phyloP scores from a whole-genome alignment of 495 filamentous ascomycete species.

The Penicillium silybi region DNA sequence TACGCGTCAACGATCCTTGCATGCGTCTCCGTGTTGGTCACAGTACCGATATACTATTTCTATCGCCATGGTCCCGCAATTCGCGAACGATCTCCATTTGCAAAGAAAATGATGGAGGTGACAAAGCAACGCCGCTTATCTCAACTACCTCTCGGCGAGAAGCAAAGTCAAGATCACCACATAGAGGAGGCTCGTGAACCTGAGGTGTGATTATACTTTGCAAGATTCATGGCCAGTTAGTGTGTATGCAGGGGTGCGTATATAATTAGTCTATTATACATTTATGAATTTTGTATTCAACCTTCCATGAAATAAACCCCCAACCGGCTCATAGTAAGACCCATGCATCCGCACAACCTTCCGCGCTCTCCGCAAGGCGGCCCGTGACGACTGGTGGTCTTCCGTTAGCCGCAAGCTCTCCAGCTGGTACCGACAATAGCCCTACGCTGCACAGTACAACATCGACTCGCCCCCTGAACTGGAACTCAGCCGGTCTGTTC shows the following conservation, averaged over 20 bases:
- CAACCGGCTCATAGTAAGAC: conserved; percentile 51
- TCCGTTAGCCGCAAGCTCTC: too few species aligned
- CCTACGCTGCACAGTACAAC: too few species aligned
- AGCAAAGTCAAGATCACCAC: neutral
- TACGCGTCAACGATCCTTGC: neutral
- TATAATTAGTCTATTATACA: too few species aligned
- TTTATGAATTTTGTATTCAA: conserved; percentile 4
- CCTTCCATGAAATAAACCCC: conserved; percentile 20
- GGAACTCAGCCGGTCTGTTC: too few species aligned
- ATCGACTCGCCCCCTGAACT: too few species aligned
- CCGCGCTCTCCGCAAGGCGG: too few species aligned
- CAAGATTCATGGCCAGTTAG: too few species aligned
- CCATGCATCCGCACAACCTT: too few species aligned
- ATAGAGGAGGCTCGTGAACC: neutral
- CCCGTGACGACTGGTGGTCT: too few species aligned
- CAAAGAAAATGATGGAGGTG: neutral
- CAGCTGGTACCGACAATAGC: too few species aligned
- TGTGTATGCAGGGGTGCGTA: too few species aligned
- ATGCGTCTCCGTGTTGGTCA: conserved; percentile 28
- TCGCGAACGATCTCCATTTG: conserved; percentile 16
- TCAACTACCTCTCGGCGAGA: neutral
- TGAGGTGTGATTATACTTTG: neutral
- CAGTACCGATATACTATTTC: conserved; percentile 39
- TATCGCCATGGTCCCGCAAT: conserved; percentile 40
- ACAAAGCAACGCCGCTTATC: neutral